Evolutionary conservation across 2,329 filamentous ascomycete species (phyloP), one percentile per base, ranked within the genome.

Genomic region (Tolypocladium capitatum): DNA sequence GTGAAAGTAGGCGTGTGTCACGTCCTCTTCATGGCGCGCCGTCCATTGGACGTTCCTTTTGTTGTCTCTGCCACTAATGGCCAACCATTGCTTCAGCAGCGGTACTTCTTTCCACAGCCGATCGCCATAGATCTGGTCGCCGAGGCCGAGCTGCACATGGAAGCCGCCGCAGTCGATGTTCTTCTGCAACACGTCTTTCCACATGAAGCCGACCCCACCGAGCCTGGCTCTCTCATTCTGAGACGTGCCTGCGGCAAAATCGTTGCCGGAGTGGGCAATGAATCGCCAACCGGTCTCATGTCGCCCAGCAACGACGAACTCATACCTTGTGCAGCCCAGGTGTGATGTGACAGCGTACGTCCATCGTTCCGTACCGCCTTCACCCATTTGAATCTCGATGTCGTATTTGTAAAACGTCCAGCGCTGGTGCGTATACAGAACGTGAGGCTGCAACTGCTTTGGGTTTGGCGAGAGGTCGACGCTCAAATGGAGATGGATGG

Each of bases 371-470:
- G 88, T 84, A 30, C 80, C 76, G 27, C 74, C 76, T 16, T 97
- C 90, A 32, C 85, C 82, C 92, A 98, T 98, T 51, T 80, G 81
- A 43, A 98, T 67, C 52, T 95, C 86, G 48, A 97, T 67, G 52
- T 95, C 89, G 60, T 98, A 98, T 60, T 90, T 86, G 68, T 94
- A 95, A 63, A 98, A 98, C 13, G 83, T 83, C 90, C 90, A 98
- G 51, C 89, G 76, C 61, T 95, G 91, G 64, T 98, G 92, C 1
- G 83, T 86, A 56, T 83, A 86, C 49, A 98, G 95, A 14, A 81
- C 80, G 55, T 84, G 82, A 4, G 89, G 80, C 52, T 86, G 83
- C 16, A 97, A 71, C 63, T 97, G 91, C 41, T 86, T 78, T 16
- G 88, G 92, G 58, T 96, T 97, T 1, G 92, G 91, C 5, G 89